Base-by-base conservation (phyloP, 345 rosid genomes). In the Populus alba region DNA sequence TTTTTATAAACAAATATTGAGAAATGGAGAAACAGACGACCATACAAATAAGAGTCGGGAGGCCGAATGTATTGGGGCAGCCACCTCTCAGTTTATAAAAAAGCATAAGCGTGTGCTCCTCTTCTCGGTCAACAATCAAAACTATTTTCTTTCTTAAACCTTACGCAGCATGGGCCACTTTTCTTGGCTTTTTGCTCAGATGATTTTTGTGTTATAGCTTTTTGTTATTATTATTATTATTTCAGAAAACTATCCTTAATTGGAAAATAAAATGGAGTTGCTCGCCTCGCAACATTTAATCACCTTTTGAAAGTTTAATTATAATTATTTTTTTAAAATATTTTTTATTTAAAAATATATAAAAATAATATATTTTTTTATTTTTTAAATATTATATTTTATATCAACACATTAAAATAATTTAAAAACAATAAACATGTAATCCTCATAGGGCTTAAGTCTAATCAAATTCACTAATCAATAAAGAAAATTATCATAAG, bases 1-100 rank as follows among this genome's bases (percentile, higher is more conserved):
- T n/a, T n/a, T n/a, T n/a, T n/a, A n/a, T n/a, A n/a, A n/a, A n/a
- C n/a, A n/a, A n/a, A n/a, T n/a, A n/a, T n/a, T n/a, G n/a, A n/a
- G n/a, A n/a, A n/a, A n/a, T 27, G 27, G 27, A 27, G 27, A 27
- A 27, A 27, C 27, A 27, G 81, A 85, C 80, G 77, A n/a, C 80
- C 69, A 39, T 49, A 45, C 11, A 62, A 53, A 74, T 45, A 66
- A 37, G 76, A 68, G 39, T 75, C 17, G 78, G 47, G 75, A 74
- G 78, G 80, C 66, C 72, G 81, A 79, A 79, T 81, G 83, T 82
- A 41, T 79, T 66, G 75, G 82, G 84, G 73, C 47, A 75, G 83
- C 77, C 68, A 17, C 16, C 31, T 68, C 65, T 11, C 63, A 22
- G 35, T 10, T 55, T 33, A 41, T 13, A 70, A 43, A 29, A 70